A percentile compares a stretch with the other conserved stretches of the same genome.
Conservation (phyloP, 2,329 filamentous ascomycete genomes). For the Fusarium globosum region DNA sequence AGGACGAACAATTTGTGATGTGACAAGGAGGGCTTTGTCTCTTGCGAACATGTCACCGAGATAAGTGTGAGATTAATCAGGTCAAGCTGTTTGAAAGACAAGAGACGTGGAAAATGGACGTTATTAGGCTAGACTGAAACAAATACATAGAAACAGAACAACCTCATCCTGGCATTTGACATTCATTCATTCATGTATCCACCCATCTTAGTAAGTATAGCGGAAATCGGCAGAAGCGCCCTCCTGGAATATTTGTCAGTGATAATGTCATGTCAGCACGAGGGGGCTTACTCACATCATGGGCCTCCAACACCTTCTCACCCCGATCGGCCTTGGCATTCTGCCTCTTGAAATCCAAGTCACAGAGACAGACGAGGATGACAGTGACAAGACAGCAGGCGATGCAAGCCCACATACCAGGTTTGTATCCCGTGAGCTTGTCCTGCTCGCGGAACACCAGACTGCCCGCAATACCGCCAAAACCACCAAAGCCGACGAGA, state of each 20-base stretch:
- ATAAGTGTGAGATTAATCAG: constrained; percentile 4
- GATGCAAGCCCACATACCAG: constrained; percentile 67
- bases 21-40: constrained; percentile 13
- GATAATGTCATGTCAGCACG: constrained; percentile 2
- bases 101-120: constrained; percentile 10
- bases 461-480: constrained; percentile 81
- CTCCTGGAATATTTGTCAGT: constrained; percentile 39
- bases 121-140: constrained; percentile 11
- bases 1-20: constrained; percentile 18
- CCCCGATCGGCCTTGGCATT: constrained; percentile 65
- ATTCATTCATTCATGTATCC: neutral
- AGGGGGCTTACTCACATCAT: constrained; percentile 56
- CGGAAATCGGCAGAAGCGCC: constrained; percentile 47
- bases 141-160: constrained; percentile 12
- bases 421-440: constrained; percentile 61
- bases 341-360: constrained; percentile 54
- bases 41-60: constrained; percentile 25
- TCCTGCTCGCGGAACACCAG: constrained; percentile 76
- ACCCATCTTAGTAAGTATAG: constrained; percentile 48
- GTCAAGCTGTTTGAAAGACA: neutral
- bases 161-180: neutral
- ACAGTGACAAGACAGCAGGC: constrained; percentile 60
- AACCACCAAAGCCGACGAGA: constrained; percentile 78
- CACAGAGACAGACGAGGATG: constrained; percentile 56
- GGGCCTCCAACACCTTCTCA: constrained; percentile 62